phyloP scores from a whole-genome alignment of 371 early-diverging fungal species.

The Phascolomyces articulosus region DNA sequence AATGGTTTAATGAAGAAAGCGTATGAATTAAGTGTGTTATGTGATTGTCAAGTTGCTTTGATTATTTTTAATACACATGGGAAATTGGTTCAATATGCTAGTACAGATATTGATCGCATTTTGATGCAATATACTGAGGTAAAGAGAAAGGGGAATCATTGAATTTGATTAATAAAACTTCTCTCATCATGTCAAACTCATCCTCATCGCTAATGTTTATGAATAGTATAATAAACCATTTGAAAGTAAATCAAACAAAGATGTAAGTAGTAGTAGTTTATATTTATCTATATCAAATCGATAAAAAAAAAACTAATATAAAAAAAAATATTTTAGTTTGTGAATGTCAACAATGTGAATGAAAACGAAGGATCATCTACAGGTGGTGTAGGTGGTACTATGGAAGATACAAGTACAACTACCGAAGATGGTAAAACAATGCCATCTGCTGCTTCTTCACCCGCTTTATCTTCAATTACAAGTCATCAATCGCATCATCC shows the following conservation, averaged over 20 bases:
- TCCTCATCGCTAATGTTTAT: no score
- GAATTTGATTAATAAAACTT: no score
- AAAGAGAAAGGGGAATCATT: constrained; percentile 3
- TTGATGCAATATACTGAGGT: constrained; percentile 92
- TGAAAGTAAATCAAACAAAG: constrained; percentile 47
- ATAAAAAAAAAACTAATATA: no score
- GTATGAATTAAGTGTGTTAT: constrained; percentile 95
- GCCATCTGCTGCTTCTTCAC: neutral
- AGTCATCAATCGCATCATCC: neutral
- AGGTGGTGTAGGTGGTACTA: neutral
- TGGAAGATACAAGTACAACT: neutral
- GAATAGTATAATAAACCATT: constrained; percentile 40
- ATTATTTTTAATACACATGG: constrained; percentile 92
- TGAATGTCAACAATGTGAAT: neutral
- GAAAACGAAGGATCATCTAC: neutral
- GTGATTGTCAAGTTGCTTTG: constrained; percentile 95
- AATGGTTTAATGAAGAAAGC: constrained; percentile 99
- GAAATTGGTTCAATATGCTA: constrained; percentile 92
- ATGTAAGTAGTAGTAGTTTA: constrained; percentile 24
- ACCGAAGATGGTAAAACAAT: neutral
- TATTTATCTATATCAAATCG: neutral
- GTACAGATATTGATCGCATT: constrained; percentile 90
- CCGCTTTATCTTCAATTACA: neutral
- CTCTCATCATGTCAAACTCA: no score
- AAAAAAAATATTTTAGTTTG: neutral